Evolutionary conservation across 2,329 filamentous ascomycete genomes (phyloP), one percentile per base, ranked within the genome.

Genomic region (Beauveria sp.): DNA sequence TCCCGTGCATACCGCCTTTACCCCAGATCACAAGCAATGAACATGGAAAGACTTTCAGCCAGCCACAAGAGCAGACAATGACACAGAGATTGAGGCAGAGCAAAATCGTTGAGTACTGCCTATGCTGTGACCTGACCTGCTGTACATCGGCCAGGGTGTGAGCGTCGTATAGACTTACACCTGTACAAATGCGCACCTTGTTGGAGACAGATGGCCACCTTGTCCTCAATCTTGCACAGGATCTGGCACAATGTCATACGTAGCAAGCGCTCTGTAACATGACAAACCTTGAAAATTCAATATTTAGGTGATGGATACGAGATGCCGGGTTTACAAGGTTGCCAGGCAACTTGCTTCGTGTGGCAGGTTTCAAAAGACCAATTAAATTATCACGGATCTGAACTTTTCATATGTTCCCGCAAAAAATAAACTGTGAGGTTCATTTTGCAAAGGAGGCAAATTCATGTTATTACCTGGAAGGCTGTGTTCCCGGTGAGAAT

Each of bases 191-290:
- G 20, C 20, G n/a, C 18, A 16, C 9, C 45, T 28, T n/a, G 16
- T 22, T 40, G 22, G 12, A 12, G 31, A 12, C 52, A 43, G 52
- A 14, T n/a, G 14, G 45, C 60, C 60, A 61, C 60, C 31, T 38
- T 38, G 40, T 49, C 52, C 38, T 52, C 10, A 9, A 31, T 45
- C 38, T 51, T 28, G 31, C 28, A 40, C 49, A 16, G n/a, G 42
- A 52, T 54, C 58, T 48, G 50, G 40, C 48, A 53, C 40, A n/a
- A 48, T 43, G 58, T 20, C n/a, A 38, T 28, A 53, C 31, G 20
- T 46, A 38, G 14, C 26, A 45, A 42, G 42, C 57, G 57, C 50
- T 22, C 46, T 60, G 58, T 60, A 60, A 16, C 40, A 60, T n/a
- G 58, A 38, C 50, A 48, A 20, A 53, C 48, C 20, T 48, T 28